Conservation (phyloP, 345 rosid species). For the Syzygium oleosum region DNA sequence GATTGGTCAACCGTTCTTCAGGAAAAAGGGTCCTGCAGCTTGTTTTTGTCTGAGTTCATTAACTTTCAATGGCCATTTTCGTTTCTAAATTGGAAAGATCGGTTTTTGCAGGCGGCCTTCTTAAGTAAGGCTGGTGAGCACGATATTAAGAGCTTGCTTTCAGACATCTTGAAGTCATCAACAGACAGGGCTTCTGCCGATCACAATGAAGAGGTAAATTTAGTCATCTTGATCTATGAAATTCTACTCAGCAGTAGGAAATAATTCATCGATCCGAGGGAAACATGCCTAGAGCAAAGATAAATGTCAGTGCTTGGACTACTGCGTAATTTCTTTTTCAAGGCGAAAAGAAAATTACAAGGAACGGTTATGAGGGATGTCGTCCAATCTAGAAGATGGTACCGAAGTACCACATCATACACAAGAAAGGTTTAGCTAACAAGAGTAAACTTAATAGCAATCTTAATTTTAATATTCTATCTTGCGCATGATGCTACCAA, state of each 20-base stretch:
- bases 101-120: constrained; percentile 27
- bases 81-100: not conserved
- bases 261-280: not conserved
- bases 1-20: not conserved
- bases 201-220: constrained; percentile 42
- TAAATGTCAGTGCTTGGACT: not conserved
- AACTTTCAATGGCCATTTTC: not conserved
- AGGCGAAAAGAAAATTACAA: not conserved
- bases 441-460: not conserved
- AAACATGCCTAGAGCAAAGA: not conserved
- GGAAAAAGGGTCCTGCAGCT: not conserved
- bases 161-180: constrained; percentile 36
- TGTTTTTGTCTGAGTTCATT: not conserved
- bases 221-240: not conserved
- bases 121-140: constrained; percentile 12
- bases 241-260: not conserved
- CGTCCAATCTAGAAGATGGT: not conserved
- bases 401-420: not conserved
- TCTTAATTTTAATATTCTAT: not conserved
- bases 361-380: not conserved
- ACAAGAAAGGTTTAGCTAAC: not conserved
- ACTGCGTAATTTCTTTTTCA: not conserved
- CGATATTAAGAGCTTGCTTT: constrained; percentile 45
- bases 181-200: constrained; percentile 23
- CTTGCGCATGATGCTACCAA: not conserved